Conservation (phyloP, 1,284 basidiomycete genomes). For the Somion occarium region DNA sequence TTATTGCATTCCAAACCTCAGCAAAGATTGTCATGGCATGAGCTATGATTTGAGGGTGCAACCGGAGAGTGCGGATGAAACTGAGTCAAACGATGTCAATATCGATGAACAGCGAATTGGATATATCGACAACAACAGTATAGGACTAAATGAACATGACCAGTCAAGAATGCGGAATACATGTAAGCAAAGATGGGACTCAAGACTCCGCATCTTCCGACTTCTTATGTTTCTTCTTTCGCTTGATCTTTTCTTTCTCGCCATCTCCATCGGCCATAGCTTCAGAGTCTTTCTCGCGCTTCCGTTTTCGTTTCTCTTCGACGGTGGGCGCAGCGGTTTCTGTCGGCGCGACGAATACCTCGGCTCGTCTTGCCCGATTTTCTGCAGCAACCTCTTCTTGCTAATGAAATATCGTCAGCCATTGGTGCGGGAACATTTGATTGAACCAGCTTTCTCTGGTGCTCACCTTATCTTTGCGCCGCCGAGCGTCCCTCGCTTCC, state of each 20-base stretch:
- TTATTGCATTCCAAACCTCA: too few relatives aligned
- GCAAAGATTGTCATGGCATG: too few relatives aligned
- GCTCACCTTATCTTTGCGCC: constrained; percentile 66
- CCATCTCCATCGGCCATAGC: not conserved
- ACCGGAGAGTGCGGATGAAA: too few relatives aligned
- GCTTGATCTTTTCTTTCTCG: not conserved
- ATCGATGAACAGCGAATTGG: too few relatives aligned
- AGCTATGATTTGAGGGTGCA: too few relatives aligned
- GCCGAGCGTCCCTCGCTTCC: constrained; percentile 57
- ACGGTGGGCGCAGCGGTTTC: constrained; percentile 70
- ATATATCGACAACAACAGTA: too few relatives aligned
- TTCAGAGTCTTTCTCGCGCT: constrained; percentile 26
- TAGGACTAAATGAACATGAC: not conserved
- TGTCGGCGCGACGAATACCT: constrained; percentile 78
- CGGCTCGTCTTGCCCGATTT: constrained; percentile 72
- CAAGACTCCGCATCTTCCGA: not conserved
- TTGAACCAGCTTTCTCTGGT: too few relatives aligned
- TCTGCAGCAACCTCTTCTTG: constrained; percentile 72
- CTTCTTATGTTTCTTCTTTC: constrained; percentile 8
- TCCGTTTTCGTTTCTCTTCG: constrained; percentile 68
- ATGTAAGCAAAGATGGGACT: too few relatives aligned
- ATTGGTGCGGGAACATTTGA: too few relatives aligned
- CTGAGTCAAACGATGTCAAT: too few relatives aligned
- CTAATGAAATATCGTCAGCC: too few relatives aligned
- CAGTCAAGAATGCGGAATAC: too few relatives aligned